A percentile compares a stretch with the other conserved stretches of the same genome.
phyloP scores from a whole-genome alignment of 345 rosid genomes.

The Syzygium grande region DNA sequence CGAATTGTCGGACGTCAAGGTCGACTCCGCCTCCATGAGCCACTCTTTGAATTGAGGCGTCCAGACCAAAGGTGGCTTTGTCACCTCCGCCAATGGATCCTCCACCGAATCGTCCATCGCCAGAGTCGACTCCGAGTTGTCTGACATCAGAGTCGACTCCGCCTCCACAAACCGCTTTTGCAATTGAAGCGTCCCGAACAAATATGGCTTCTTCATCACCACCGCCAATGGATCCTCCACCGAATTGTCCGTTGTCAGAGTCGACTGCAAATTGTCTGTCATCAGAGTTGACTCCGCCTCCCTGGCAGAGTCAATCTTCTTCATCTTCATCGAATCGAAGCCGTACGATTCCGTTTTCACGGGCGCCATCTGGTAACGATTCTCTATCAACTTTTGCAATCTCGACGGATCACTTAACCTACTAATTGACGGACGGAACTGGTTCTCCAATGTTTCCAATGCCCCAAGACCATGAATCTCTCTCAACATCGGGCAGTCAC shows the following conservation, averaged over 20 bases:
- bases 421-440: rapidly evolving
- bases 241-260: too few species aligned
- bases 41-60: too few species aligned
- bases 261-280: background rate
- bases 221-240: too few species aligned
- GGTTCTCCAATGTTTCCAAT: background rate
- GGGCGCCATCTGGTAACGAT: background rate
- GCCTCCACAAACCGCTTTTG: background rate
- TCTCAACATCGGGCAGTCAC: background rate
- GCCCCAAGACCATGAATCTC: background rate
- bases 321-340: conserved; percentile 44
- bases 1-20: too few species aligned
- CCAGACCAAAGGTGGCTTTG: too few species aligned
- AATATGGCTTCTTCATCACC: background rate
- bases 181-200: rapidly evolving
- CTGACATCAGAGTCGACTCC: background rate
- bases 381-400: background rate
- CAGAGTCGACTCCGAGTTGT: background rate
- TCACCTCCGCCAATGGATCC: too few species aligned
- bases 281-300: conserved; percentile 68
- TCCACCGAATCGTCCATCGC: too few species aligned
- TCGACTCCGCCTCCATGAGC: too few species aligned
- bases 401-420: background rate
- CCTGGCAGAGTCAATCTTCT: conserved; percentile 41
- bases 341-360: conserved; percentile 18